phyloP scores from a whole-genome alignment of 2,329 filamentous ascomycete genomes.

The Fusarium keratoplasticum region DNA sequence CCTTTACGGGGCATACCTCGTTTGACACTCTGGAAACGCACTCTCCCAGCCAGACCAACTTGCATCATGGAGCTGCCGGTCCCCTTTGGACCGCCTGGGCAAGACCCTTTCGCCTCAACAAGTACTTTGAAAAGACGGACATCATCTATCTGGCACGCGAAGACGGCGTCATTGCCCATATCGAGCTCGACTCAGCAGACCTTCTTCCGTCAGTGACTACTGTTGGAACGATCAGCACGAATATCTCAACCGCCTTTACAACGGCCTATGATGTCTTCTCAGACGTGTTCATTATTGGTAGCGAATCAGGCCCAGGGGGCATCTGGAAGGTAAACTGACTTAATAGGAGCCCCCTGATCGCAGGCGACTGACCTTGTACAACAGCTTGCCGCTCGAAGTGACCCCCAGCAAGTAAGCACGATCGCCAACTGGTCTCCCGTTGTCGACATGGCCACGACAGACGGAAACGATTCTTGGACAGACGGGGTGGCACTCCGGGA shows the following conservation, averaged over 20 bases:
- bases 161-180: constrained; percentile 81
- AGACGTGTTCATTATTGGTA: constrained; percentile 84
- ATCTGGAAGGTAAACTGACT: constrained; percentile 73
- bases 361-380: constrained; percentile 10
- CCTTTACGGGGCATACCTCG: constrained; percentile 62
- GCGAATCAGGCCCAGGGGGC: constrained; percentile 81
- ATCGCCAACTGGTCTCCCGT: constrained; percentile 74
- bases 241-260: constrained; percentile 85
- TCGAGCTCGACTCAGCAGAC: constrained; percentile 73
- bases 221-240: constrained; percentile 75
- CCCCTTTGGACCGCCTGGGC: constrained; percentile 89
- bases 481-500: constrained; percentile 3
- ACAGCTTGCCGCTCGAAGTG: constrained; percentile 66
- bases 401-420: constrained; percentile 55
- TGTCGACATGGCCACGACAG: constrained; percentile 66
- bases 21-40: constrained; percentile 60
- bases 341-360: neutral
- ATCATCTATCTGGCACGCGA: constrained; percentile 89
- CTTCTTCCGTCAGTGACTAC: constrained; percentile 66
- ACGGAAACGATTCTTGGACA: constrained; percentile 47
- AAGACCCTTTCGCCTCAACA: constrained; percentile 75
- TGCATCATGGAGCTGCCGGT: constrained; percentile 58
- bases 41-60: constrained; percentile 54
- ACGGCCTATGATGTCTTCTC: constrained; percentile 75
- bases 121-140: constrained; percentile 74